Percentiles rank a stretch among this genome's conserved stretches.
These are phyloP conservation scores for Plantago ovata DNA, from an alignment of 257 asterid genomes.

Conservation along the genomic window DNA sequence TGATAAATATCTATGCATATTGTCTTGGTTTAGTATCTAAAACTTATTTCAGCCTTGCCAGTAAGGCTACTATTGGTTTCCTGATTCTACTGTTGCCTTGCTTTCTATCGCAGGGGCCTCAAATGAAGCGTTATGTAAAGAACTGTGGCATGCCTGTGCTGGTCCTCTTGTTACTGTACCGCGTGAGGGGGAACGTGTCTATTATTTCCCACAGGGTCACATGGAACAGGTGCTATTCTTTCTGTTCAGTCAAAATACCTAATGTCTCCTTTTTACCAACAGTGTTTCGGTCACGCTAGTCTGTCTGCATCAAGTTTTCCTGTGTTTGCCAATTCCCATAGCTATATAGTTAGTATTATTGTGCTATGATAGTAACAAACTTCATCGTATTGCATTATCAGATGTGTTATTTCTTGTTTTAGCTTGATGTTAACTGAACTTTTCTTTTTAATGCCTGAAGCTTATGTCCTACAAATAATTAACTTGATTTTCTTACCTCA, in stretches of 20 bases:
- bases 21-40: constrained; percentile 4
- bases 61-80: not conserved
- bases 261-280: not conserved
- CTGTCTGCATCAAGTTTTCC: not conserved
- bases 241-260: not conserved
- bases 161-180: constrained; percentile 95
- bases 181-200: constrained; percentile 80
- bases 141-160: constrained; percentile 98
- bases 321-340: constrained; percentile 2
- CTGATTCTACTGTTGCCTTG: constrained; percentile 7
- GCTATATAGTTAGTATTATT: not conserved
- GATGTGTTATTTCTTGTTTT: not conserved
- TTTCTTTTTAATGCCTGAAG: too few relatives aligned
- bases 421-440: too few relatives aligned
- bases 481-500: constrained; percentile 16
- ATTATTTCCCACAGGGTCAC: constrained; percentile 97
- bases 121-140: constrained; percentile 70
- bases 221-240: constrained; percentile 79
- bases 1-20: not conserved
- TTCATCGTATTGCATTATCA: not conserved
- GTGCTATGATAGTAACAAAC: not conserved
- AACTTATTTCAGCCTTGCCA: not conserved
- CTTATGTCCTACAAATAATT: constrained; percentile 3
- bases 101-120: constrained; percentile 42
- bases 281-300: not conserved